Evolutionary conservation across 2,329 filamentous ascomycete genomes (phyloP), one percentile per base, ranked within the genome.

Genomic region (Fusarium multiceps): DNA sequence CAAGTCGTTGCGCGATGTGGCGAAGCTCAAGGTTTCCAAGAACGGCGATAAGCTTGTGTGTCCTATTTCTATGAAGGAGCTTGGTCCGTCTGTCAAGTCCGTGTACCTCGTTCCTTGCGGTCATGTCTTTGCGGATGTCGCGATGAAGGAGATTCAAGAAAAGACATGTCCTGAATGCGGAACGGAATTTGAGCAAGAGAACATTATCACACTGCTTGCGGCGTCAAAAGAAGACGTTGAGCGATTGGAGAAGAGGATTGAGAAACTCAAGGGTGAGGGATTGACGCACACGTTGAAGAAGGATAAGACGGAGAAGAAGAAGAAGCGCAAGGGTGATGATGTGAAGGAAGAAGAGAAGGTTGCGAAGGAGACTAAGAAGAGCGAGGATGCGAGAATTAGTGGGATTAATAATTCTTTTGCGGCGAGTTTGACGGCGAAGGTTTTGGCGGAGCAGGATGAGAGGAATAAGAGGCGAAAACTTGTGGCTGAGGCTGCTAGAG

Each of bases 81-180:
- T 99, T 25, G 96, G 96, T 1, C 90, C 94, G 0, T 85, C 86
- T 7, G 90, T 91, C 18, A 95, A 91, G 79, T 87, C 93, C 1
- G 93, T 97, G 3, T 99, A 98, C 75, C 76, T 99, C 4, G 93
- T 98, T 7, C 96, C 96, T 0, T 99, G 96, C 75, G 97, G 96
- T 0, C 97, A 99, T 83, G 94, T 93, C 1, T 98, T 98, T 80
- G 91, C 93, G 1, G 94, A 97, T 66, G 89, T 90, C 55, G 93
- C 94, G 10, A 90, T 98, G 71, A 92, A 90, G 72, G 92, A 96
- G 80, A 89, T 97, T n/a, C 78, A 82, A 5, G 90, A 92, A 69
- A 83, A 85, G 28, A 76, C 78, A 1, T 91, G 89, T 60, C 87
- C 88, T 0, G 87, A 95, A 81, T 99, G 96, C 80, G 93, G 91